Evolutionary conservation across 257 asterid species (phyloP), one percentile per base, ranked within the genome.

Genomic region (Parsonsia alboflavescens): DNA sequence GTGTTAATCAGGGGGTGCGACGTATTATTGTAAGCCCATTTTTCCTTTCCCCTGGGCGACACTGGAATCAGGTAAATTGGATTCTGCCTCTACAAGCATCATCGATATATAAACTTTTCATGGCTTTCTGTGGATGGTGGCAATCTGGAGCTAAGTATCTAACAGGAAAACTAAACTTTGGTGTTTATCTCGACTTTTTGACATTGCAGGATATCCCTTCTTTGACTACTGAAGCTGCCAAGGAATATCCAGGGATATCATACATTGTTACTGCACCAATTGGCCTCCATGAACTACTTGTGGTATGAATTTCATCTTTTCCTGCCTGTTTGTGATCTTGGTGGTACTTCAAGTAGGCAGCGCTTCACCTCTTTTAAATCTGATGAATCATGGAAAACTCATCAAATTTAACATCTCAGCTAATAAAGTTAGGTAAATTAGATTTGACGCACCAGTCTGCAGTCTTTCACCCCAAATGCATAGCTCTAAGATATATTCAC

Each of bases 41-140:
- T 85, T 92, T 95, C 91, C 88, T 95, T 84, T 92, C 83, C 77
- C 98, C 99, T 62, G 99, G 98, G 22, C 89, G 98, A 54, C 99
- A 95, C 68, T 95, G 98, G 99, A 78, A 85, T 78, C 91, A 84
- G 97, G 99, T 90, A 84, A 57, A 72, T 73, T 16, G 44, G 49
- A 12, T 68, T 56, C 45, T 50, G 56, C 44, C 2, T 52, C 21
- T 68, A 21, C 39, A 26, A 21, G 4, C 28, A 16, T 36, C 33
- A 39, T 33, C 39, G 39, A 33, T 3, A 52, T 1, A 45, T n/a
- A 21, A 16, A 9, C 28, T 19, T 16, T n/a, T 49, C 46, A 36
- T 22, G 1, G 57, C 26, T 28, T 49, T 17, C 16, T 24, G n/a
- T n/a, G n/a, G 39, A n/a, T 33, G 39, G 39, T 33, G 39, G 39